Percentiles rank a stretch among this genome's conserved stretches.
phyloP scores from a whole-genome alignment of 495 filamentous ascomycete genomes.

The Aspergillus haitiensis region DNA sequence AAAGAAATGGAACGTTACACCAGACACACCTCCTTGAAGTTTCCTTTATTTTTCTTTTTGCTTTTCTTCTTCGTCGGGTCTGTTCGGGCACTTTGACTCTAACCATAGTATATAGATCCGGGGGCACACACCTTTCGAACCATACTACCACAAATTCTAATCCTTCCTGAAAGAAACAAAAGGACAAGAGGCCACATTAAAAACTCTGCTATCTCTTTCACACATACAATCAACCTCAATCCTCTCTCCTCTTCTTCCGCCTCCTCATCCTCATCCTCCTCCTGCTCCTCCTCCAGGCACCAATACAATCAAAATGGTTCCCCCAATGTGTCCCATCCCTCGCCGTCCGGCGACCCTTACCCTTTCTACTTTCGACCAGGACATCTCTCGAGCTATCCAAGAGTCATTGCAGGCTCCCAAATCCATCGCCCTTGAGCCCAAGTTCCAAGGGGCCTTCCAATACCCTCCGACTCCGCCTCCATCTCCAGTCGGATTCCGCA shows the following conservation, averaged over 20 bases:
- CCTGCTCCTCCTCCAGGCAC: not conserved
- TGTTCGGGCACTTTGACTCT: not conserved
- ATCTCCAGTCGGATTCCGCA: conserved; percentile 8
- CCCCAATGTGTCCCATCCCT: not conserved
- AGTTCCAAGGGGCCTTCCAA: not conserved
- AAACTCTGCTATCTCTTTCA: not conserved
- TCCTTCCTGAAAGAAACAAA: too few species aligned
- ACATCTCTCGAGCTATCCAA: not conserved
- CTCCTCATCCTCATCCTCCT: too few species aligned
- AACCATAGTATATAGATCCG: conserved; percentile 2
- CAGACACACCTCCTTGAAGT: not conserved
- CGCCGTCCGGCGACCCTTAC: not conserved
- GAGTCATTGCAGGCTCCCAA: not conserved
- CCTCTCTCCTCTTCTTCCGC: too few species aligned
- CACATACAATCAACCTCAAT: not conserved
- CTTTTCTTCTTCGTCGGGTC: not conserved
- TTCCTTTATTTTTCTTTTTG: not conserved
- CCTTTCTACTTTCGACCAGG: conserved; percentile 4
- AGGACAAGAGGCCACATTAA: too few species aligned
- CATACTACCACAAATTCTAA: too few species aligned
- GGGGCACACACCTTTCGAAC: too few species aligned
- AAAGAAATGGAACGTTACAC: not conserved
- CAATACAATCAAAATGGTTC: not conserved
- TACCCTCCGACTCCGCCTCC: conserved; percentile 1
- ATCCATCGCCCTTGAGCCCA: not conserved